Base-by-base conservation (phyloP, 2,329 filamentous ascomycete genomes). In the Cercospora berteroae region DNA sequence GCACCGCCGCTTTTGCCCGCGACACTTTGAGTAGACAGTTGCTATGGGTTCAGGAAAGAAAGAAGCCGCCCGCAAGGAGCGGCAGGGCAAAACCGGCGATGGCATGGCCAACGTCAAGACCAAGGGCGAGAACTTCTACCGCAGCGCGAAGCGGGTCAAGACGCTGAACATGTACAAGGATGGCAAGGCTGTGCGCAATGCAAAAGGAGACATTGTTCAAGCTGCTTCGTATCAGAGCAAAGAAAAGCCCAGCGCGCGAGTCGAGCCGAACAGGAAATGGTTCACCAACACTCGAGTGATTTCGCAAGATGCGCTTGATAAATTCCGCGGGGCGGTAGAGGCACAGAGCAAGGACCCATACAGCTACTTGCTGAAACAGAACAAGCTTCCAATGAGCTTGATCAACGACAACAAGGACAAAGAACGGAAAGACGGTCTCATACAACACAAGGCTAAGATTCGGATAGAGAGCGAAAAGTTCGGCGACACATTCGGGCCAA, bases 81-180 rank as follows among this genome's bases (percentile, higher is more conserved):
- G 93, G 80, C 89, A 97, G 86, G 93, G 92, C 74, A 94, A 94
- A 83, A 87, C 87, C 60, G 87, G 87, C 73, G 90, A 95, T 88
- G 93, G 93, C 79, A 93, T 97, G 88, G 89, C 83, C 76, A 98
- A 98, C 83, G 92, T 98, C 77, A 92, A 90, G 76, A 85, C 89
- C 75, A 99, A 99, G 83, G 95, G 95, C 82, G 94, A 98, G 85
- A 98, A 98, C 84, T 99, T 98, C 83, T 98, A 98, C 84, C 89
- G 85, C 74, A 80, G 81, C 84, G 92, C 91, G 75, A 97, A 97
- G 83, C 93, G 93, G 82, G 86, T 96, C 74, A 96, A 94, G 84
- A 87, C 86, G 70, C 82, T 98, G 78, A 96, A 94, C 79, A 94
- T 96, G 85, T 90, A 91, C 80, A 97, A 95, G 79, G 92, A 94